These are phyloP conservation scores for Coemansia sp. DNA, from an alignment of 192 early-diverging fungal species.

Conservation along the genomic window DNA sequence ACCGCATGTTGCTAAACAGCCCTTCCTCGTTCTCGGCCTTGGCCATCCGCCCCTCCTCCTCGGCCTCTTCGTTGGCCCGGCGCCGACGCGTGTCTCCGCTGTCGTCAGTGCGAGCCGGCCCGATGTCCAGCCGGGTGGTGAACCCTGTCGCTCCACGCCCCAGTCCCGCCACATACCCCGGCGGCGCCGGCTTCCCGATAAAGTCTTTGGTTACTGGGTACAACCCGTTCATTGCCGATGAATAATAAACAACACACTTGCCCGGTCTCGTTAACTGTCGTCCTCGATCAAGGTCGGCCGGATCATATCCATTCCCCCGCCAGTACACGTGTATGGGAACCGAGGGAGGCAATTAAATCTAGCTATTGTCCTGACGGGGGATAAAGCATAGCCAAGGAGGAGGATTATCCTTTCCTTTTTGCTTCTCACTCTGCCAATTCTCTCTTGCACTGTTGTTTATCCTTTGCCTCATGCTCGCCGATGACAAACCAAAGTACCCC, in stretches of 20 bases:
- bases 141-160: conserved; percentile 97
- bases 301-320: too few relatives aligned
- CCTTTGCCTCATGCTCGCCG: not conserved
- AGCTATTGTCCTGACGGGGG: too few relatives aligned
- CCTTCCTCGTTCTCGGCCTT: conserved; percentile 94
- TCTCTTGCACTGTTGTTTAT: not conserved
- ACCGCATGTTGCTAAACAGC: conserved; percentile 77
- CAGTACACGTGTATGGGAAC: too few relatives aligned
- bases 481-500: conserved; percentile 3
- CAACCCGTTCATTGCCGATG: not conserved
- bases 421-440: too few relatives aligned
- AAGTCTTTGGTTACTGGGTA: conserved; percentile 71
- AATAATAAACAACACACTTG: too few relatives aligned
- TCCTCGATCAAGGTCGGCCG: too few relatives aligned
- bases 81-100: not conserved
- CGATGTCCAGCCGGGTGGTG: conserved; percentile 96
- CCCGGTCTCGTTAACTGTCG: too few relatives aligned
- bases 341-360: too few relatives aligned
- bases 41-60: conserved; percentile 48
- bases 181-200: conserved; percentile 84
- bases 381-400: too few relatives aligned
- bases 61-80: conserved; percentile 1
- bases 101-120: conserved; percentile 70
- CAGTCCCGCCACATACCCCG: conserved; percentile 95
- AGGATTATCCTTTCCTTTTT: too few relatives aligned